phyloP scores from a whole-genome alignment of 495 filamentous ascomycete species.

The Aspergillus wentii region DNA sequence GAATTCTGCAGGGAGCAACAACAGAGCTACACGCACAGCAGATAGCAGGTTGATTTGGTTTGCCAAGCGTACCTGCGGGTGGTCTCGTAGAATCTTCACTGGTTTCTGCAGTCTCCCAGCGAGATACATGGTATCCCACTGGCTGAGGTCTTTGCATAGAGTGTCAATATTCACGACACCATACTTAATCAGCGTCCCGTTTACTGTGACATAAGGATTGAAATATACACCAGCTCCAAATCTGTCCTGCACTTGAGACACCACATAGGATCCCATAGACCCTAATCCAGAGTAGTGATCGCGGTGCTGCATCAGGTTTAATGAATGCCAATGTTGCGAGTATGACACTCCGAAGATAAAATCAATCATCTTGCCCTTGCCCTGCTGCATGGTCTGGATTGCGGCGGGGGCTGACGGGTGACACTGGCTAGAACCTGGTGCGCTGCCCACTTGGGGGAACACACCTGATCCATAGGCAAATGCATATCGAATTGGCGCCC shows the following conservation, averaged over 20 bases:
- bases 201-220: conserved; percentile 93
- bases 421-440: conserved; percentile 40
- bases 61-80: conserved; percentile 81
- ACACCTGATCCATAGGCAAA: conserved; percentile 98
- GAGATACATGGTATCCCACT: conserved; percentile 91
- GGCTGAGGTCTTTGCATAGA: conserved; percentile 74
- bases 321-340: conserved; percentile 92
- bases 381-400: conserved; percentile 75
- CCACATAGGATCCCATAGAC: conserved; percentile 76
- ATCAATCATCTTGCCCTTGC: conserved; percentile 92
- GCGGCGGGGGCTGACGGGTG: conserved; percentile 75
- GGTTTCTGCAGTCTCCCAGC: conserved; percentile 95
- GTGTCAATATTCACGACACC: conserved; percentile 91
- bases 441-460: conserved; percentile 69
- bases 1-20: conserved; percentile 78
- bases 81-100: conserved; percentile 93
- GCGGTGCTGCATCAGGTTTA: conserved; percentile 83
- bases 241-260: conserved; percentile 78
- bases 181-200: conserved; percentile 95
- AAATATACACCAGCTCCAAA: conserved; percentile 95
- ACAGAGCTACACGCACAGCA: conserved; percentile 80
- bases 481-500: conserved; percentile 88
- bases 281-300: conserved; percentile 88
- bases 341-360: conserved; percentile 96
- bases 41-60: conserved; percentile 95